Evolutionary conservation across 805 yeast species (phyloP), one percentile per base, ranked within the genome.

Genomic region (Starmera pachycereana): DNA sequence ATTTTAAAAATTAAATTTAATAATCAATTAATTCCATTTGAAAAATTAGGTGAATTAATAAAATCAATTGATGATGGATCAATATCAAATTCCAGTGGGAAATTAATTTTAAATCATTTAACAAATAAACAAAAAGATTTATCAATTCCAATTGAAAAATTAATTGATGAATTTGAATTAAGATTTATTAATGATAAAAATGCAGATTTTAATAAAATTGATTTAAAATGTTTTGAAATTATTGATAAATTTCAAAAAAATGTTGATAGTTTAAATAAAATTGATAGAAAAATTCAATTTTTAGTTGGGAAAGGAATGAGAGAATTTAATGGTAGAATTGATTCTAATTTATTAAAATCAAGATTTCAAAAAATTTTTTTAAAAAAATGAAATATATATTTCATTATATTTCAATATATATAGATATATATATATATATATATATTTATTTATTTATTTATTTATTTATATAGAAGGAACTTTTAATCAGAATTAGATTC

Each of bases 281-380:
- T 88, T 3, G 78, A 78, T 40, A 76, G 74, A 46, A 60, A 62
- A 33, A 74, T 90, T n/a, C 84, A 87, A 51, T 85, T 67, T 51
- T 64, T 92, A 41, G 71, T 92, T 4, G 97, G 97, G 1, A 75
- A 74, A 53, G 94, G 87, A 14, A 86, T 92, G 95, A 76, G 77
- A 51, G 63, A 69, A 40, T 74, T 86, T 2, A 82, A 78, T 48
- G 97, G 97, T 1, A 61, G 61, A 37, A 58, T 67, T 9, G 52
- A 56, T 29, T 60, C 71, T 0, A 45, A 50, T 7, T 52, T 57
- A 8, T 59, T 67, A 37, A 69, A 66, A 37, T 38, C 43, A 10
- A 48, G 51, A 19, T 63, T 68, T 42, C 62, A 59, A 46, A 47
- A 50, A 32, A 29, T 56, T 14, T 35, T 48, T 3, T n/a, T n/a